A percentile compares a stretch with the other conserved stretches of the same genome.
Evolutionary conservation across 2,329 filamentous ascomycete genomes (phyloP).

Genomic region (Orbilia blumenaviensis): DNA sequence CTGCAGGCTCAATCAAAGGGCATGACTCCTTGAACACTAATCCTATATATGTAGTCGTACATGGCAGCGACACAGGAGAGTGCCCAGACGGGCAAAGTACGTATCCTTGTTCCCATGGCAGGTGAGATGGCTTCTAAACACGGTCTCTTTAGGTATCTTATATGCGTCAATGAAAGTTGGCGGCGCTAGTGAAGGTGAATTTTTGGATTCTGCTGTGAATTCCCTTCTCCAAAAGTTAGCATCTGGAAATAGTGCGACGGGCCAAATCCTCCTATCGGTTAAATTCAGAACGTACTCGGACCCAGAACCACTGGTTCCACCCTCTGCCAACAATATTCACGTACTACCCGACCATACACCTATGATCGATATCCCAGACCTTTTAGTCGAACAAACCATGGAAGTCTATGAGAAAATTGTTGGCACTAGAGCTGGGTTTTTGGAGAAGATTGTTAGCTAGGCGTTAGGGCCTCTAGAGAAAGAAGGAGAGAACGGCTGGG

Average conservation of each 20-base stretch:
- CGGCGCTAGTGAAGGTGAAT: not conserved
- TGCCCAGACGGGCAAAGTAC: slow-evolving; percentile 90
- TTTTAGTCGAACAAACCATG: slow-evolving; percentile 7
- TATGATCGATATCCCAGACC: slow-evolving; percentile 30
- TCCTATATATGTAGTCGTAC: slow-evolving; percentile 72
- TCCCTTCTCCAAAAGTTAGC: slow-evolving; percentile 25
- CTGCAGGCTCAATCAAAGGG: slow-evolving; percentile 55
- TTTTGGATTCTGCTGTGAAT: slow-evolving; percentile 20
- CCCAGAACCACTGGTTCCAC: not conserved
- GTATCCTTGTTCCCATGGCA: slow-evolving; percentile 62
- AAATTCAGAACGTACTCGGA: not conserved
- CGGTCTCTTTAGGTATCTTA: slow-evolving; percentile 16
- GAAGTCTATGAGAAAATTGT: slow-evolving; percentile 41
- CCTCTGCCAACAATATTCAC: slow-evolving; percentile 1
- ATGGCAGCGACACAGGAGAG: slow-evolving; percentile 91
- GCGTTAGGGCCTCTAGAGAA: not conserved
- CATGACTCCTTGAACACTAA: slow-evolving; percentile 58
- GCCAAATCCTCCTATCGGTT: slow-evolving; percentile 29
- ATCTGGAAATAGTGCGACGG: not conserved
- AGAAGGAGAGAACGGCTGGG: slow-evolving; percentile 9
- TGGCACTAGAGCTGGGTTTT: slow-evolving; percentile 38
- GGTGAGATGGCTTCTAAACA: not conserved
- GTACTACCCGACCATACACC: slow-evolving; percentile 10
- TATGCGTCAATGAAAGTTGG: slow-evolving; percentile 28
- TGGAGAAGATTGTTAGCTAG: slow-evolving; percentile 21